Conservation (phyloP, 192 early-diverging fungal genomes). For the Chytriomyces sp. region DNA sequence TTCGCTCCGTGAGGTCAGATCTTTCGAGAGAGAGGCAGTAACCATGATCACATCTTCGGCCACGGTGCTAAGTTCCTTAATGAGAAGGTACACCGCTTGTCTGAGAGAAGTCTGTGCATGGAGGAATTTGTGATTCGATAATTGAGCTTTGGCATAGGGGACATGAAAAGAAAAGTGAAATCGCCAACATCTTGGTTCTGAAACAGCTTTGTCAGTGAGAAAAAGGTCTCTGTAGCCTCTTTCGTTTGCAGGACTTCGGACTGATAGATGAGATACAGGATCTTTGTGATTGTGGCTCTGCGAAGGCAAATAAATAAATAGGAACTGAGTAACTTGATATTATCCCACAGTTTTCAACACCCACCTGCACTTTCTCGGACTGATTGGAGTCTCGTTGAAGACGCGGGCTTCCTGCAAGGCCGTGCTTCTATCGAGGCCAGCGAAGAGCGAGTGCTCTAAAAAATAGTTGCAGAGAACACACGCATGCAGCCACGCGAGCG, state of each 20-base stretch:
- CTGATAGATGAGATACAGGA: slow-evolving; percentile 89
- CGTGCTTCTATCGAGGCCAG: slow-evolving; percentile 88
- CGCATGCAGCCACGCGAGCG: neutral
- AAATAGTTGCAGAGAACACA: neutral
- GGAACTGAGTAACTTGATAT: too few species aligned
- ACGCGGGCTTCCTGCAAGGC: slow-evolving; percentile 95
- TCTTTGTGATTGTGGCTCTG: slow-evolving; percentile 87
- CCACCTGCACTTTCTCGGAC: slow-evolving; percentile 80
- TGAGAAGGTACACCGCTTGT: slow-evolving; percentile 96
- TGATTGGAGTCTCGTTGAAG: slow-evolving; percentile 97
- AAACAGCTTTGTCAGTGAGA: slow-evolving; percentile 97
- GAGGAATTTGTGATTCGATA: neutral
- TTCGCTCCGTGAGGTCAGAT: slow-evolving; percentile 93
- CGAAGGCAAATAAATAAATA: too few species aligned
- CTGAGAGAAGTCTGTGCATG: slow-evolving; percentile 78
- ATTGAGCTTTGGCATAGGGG: neutral
- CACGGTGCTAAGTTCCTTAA: slow-evolving; percentile 92
- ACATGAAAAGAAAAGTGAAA: neutral
- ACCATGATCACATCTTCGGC: slow-evolving; percentile 99
- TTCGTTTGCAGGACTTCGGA: slow-evolving; percentile 86
- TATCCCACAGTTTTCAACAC: too few species aligned
- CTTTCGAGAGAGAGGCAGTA: slow-evolving; percentile 91
- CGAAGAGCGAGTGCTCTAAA: slow-evolving; percentile 55
- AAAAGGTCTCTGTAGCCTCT: slow-evolving; percentile 98
- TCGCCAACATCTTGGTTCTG: slow-evolving; percentile 84